Evolutionary conservation across 352 stramenopile species (phyloP).

Genomic region (Phytophthora litchii): DNA sequence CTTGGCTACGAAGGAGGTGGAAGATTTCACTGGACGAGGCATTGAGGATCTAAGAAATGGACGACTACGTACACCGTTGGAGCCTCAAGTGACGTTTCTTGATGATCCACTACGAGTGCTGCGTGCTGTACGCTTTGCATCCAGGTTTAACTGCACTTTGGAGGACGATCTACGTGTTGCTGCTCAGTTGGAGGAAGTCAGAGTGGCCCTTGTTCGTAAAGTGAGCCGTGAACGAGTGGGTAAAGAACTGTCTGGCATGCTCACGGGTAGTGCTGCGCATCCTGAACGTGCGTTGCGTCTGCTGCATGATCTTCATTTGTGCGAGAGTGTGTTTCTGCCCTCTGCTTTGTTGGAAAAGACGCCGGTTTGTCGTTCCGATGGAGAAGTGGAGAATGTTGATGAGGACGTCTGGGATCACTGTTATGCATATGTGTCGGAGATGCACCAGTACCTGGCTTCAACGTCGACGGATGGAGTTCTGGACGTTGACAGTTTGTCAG

Average conservation of each 20-base stretch:
- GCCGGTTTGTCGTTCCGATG: slow-evolving; percentile 37
- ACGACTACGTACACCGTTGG: slow-evolving; percentile 94
- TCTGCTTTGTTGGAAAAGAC: slow-evolving; percentile 36
- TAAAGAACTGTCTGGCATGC: slow-evolving; percentile 74
- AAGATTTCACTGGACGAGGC: slow-evolving; percentile 94
- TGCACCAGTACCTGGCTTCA: slow-evolving; percentile 43
- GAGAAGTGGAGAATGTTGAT: slow-evolving; percentile 18
- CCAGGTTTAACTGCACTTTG: slow-evolving; percentile 94
- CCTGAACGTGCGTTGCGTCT: slow-evolving; percentile 60
- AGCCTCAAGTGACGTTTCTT: slow-evolving; percentile 93
- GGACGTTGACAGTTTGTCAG: slow-evolving; percentile 41
- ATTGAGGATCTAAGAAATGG: slow-evolving; percentile 91
- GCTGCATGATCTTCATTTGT: slow-evolving; percentile 62
- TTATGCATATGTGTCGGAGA: slow-evolving; percentile 48
- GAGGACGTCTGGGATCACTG: slow-evolving; percentile 44
- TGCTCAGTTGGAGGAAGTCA: slow-evolving; percentile 54
- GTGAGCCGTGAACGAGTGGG: slow-evolving; percentile 82
- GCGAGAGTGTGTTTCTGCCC: slow-evolving; percentile 60
- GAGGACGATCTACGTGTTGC: slow-evolving; percentile 84
- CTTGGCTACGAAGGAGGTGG: slow-evolving; percentile 91
- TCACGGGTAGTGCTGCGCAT: slow-evolving; percentile 67
- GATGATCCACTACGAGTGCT: slow-evolving; percentile 98
- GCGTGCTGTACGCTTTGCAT: slow-evolving; percentile 95
- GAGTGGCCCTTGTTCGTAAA: slow-evolving; percentile 72
- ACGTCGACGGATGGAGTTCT: slow-evolving; percentile 12